Conservation (phyloP, 1,284 basidiomycete genomes). For the Bjerkandera adusta region DNA sequence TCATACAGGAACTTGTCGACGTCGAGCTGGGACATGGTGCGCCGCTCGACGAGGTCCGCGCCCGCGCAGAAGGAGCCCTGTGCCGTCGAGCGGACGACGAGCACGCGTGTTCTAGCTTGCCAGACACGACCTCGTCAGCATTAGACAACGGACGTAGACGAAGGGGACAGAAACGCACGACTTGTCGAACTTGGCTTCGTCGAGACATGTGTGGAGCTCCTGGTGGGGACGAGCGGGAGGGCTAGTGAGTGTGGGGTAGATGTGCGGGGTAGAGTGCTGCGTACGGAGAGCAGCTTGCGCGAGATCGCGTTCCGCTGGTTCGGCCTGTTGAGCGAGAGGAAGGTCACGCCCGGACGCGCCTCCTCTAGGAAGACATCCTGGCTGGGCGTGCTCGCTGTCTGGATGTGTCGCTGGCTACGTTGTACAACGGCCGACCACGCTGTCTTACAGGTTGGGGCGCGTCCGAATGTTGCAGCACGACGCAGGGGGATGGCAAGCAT, state of each 20-base stretch:
- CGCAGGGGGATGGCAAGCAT: not conserved
- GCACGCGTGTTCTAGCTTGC: conserved; percentile 59
- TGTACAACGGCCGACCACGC: too few species aligned
- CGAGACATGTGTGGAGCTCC: conserved; percentile 73
- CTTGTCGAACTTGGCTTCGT: conserved; percentile 66
- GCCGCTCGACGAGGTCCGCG: conserved; percentile 86
- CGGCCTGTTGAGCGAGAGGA: conserved; percentile 76
- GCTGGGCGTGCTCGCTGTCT: not conserved
- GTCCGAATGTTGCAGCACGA: not conserved
- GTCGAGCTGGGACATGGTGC: conserved; percentile 73
- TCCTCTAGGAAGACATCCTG: conserved; percentile 56
- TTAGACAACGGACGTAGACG: too few species aligned
- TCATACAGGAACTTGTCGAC: conserved; percentile 80
- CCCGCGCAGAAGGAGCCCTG: conserved; percentile 88
- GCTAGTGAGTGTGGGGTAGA: not conserved
- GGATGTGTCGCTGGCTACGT: conserved; percentile 5
- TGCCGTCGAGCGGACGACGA: conserved; percentile 77
- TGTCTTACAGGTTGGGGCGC: not conserved
- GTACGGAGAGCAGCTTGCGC: conserved; percentile 65
- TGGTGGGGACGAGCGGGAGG: conserved; percentile 29
- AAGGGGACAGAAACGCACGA: conserved; percentile 40
- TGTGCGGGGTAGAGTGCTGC: not conserved
- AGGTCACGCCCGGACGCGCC: conserved; percentile 54
- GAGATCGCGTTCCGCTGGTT: conserved; percentile 91
- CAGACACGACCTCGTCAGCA: not conserved